Conservation (phyloP, 257 asterid genomes). For the Vinca minor region DNA sequence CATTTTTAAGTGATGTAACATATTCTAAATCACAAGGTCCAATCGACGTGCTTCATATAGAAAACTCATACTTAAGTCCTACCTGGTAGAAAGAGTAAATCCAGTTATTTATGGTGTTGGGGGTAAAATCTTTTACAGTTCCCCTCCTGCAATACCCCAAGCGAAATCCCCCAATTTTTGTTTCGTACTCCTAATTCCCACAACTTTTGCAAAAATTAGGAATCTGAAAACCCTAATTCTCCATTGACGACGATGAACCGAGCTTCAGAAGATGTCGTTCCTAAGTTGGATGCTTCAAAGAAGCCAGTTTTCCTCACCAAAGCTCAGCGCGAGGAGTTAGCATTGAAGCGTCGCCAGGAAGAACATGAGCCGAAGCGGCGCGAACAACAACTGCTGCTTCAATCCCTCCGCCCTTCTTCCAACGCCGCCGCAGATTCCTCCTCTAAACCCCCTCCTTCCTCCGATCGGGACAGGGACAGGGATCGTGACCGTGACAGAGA, state of each 20-base stretch:
- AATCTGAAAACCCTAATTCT: background rate
- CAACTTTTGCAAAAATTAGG: background rate
- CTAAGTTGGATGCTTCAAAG: slow-evolving; percentile 28
- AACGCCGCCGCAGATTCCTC: slow-evolving; percentile 17
- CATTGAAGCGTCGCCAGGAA: slow-evolving; percentile 58
- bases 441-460: slow-evolving; percentile 26
- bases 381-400: slow-evolving; percentile 28
- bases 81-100: too few relatives aligned
- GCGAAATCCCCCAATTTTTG: background rate
- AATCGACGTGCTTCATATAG: too few relatives aligned
- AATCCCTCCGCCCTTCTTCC: slow-evolving; percentile 15
- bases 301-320: slow-evolving; percentile 68
- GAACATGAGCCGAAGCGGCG: slow-evolving; percentile 49
- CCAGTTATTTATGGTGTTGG: background rate
- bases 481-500: slow-evolving; percentile 25
- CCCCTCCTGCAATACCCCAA: slow-evolving; percentile 8
- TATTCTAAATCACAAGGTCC: too few relatives aligned
- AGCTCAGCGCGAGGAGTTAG: slow-evolving; percentile 60
- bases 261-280: slow-evolving; percentile 18
- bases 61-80: too few relatives aligned
- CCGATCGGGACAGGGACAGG: slow-evolving; percentile 38
- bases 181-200: too few relatives aligned
- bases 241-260: slow-evolving; percentile 23
- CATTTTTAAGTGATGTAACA: too few relatives aligned
- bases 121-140: background rate